These are phyloP conservation scores for Exophiala viscosa DNA, from an alignment of 2,329 filamentous ascomycete genomes.

Conservation along the genomic window DNA sequence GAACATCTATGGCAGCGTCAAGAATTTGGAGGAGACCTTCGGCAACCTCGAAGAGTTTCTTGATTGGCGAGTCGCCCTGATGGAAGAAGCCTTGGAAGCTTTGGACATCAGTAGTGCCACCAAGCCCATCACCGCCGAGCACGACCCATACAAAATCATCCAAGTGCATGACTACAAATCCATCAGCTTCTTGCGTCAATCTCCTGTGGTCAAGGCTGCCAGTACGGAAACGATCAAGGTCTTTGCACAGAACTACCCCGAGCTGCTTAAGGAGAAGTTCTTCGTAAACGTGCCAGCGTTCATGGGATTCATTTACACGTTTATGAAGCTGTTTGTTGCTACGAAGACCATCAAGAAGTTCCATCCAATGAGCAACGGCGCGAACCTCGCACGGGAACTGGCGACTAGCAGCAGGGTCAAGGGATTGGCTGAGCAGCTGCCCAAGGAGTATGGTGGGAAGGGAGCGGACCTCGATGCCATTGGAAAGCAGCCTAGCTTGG, in stretches of 20 bases:
- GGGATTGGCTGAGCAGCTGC: slow-evolving; percentile 56
- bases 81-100: slow-evolving; percentile 78
- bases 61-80: slow-evolving; percentile 81
- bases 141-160: slow-evolving; percentile 83
- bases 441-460: slow-evolving; percentile 75
- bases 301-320: slow-evolving; percentile 81
- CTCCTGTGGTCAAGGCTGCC: slow-evolving; percentile 70
- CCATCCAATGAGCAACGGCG: slow-evolving; percentile 72
- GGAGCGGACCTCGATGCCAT: slow-evolving; percentile 47
- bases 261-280: slow-evolving; percentile 86
- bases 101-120: slow-evolving; percentile 68
- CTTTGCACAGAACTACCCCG: slow-evolving; percentile 80
- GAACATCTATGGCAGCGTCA: slow-evolving; percentile 89
- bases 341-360: slow-evolving; percentile 74
- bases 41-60: slow-evolving; percentile 82
- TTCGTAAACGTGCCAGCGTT: slow-evolving; percentile 89
- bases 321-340: slow-evolving; percentile 72
- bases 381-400: slow-evolving; percentile 61
- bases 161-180: slow-evolving; percentile 92
- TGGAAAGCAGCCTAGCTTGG: slow-evolving; percentile 21
- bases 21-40: slow-evolving; percentile 76
- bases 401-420: slow-evolving; percentile 42
- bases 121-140: slow-evolving; percentile 65
- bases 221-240: slow-evolving; percentile 76
- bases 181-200: slow-evolving; percentile 80